Evolutionary conservation across 352 stramenopile species (phyloP).

Genomic region (Globisporangium paroecandrum): DNA sequence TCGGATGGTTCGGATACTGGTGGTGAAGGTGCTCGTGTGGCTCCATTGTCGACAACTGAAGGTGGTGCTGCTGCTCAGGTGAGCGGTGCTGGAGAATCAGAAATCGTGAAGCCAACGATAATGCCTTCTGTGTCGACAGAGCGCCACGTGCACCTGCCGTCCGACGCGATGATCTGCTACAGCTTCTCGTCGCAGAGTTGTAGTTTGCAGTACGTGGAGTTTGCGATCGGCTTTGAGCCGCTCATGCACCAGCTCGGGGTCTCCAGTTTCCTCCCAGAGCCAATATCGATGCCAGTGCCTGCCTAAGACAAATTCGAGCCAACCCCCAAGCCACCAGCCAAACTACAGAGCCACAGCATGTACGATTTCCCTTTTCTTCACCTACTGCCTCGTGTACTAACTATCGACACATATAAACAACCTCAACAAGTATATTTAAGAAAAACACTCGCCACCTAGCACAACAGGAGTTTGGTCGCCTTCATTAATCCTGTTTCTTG

Average conservation of each 20-base stretch:
- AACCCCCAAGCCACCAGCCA: not conserved
- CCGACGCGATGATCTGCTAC: slow-evolving; percentile 84
- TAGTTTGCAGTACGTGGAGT: slow-evolving; percentile 81
- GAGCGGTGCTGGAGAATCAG: not conserved
- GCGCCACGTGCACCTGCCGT: slow-evolving; percentile 69
- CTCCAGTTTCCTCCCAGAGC: slow-evolving; percentile 43
- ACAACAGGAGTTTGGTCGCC: not conserved
- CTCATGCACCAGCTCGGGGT: slow-evolving; percentile 76
- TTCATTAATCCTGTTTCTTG: slow-evolving; percentile 5
- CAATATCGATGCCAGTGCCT: not conserved
- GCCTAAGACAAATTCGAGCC: not conserved
- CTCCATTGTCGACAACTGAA: not conserved
- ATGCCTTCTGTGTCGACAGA: slow-evolving; percentile 22
- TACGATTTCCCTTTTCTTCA: not conserved
- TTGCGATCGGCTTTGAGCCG: slow-evolving; percentile 82
- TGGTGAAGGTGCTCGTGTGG: not conserved
- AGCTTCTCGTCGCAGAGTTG: slow-evolving; percentile 43
- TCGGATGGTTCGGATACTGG: not conserved
- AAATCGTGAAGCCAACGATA: not conserved
- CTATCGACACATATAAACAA: not conserved
- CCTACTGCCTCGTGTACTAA: not conserved
- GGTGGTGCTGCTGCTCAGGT: not conserved
- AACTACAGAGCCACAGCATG: not conserved
- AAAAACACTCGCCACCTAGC: not conserved
- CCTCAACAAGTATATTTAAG: not conserved